Conservation (phyloP, 2,329 filamentous ascomycete species). For the Cercospora zeina region DNA sequence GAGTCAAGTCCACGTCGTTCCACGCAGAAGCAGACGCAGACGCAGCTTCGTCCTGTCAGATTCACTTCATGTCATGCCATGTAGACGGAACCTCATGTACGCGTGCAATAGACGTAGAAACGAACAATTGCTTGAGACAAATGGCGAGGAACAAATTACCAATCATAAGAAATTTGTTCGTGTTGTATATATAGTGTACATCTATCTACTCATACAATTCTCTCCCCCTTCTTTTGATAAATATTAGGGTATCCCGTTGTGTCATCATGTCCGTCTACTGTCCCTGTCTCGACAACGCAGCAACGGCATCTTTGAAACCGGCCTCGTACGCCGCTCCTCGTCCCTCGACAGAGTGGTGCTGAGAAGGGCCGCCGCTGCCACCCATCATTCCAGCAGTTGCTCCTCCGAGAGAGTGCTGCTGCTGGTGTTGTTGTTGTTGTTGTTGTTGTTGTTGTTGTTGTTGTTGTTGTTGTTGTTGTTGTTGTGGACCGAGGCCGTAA, state of each 20-base stretch:
- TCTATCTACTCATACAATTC: slow-evolving; percentile 5
- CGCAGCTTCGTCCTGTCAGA: too few relatives aligned
- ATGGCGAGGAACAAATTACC: background rate
- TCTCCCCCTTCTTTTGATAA: background rate
- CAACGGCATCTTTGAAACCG: slow-evolving; percentile 18
- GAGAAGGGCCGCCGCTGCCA: background rate
- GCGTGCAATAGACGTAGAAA: background rate
- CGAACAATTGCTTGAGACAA: background rate
- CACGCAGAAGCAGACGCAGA: too few relatives aligned
- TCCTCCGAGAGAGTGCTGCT: background rate
- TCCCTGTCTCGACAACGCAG: slow-evolving; percentile 2
- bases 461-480: background rate
- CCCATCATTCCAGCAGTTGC: background rate
- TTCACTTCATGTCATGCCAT: too few relatives aligned
- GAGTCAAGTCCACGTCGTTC: too few relatives aligned
- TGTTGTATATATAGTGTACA: background rate
- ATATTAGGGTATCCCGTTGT: background rate
- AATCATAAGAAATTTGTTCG: background rate
- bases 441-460: background rate
- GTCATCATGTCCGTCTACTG: background rate
- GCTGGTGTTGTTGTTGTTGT: background rate
- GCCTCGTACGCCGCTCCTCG: slow-evolving; percentile 18
- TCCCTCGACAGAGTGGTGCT: slow-evolving; percentile 14
- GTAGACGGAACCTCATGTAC: too few relatives aligned
- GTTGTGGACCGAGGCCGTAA: background rate